phyloP scores from a whole-genome alignment of 225 moss, liverwort and hornwort species.

The Polytrichum commune region DNA sequence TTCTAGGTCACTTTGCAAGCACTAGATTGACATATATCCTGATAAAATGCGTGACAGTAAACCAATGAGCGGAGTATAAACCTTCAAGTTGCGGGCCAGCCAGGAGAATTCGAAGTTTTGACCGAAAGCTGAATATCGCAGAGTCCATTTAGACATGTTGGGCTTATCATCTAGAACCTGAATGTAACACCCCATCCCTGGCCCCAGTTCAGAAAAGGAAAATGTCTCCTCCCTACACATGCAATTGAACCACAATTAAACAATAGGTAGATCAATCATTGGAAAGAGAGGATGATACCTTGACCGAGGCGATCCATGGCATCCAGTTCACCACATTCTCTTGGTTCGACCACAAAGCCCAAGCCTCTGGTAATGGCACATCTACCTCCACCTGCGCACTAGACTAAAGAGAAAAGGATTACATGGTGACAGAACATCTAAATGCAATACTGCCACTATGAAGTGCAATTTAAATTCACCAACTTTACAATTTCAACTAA shows the following conservation, averaged over 20 bases:
- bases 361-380: conserved; percentile 76
- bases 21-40: background rate
- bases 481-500: background rate
- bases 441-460: background rate
- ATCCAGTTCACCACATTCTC: conserved; percentile 89
- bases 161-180: conserved; percentile 78
- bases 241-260: background rate
- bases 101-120: conserved; percentile 94
- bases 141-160: conserved; percentile 89
- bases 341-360: conserved; percentile 87
- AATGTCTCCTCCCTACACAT: background rate
- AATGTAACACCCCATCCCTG: conserved; percentile 19
- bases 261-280: background rate
- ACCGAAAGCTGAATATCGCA: conserved; percentile 81
- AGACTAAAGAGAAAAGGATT: conserved; percentile 9
- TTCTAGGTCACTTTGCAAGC: background rate
- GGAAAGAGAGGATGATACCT: conserved; percentile 39
- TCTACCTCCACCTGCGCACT: conserved; percentile 93
- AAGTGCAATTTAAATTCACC: conserved; percentile 1
- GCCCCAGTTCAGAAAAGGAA: conserved; percentile 11
- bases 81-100: conserved; percentile 90
- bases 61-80: conserved; percentile 11
- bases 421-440: background rate
- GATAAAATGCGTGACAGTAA: background rate
- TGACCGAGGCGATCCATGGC: conserved; percentile 92